A percentile compares a stretch with the other conserved stretches of the same genome.
phyloP scores from a whole-genome alignment of 1,284 basidiomycete genomes.

The Erythrobasidium hasegawianum region DNA sequence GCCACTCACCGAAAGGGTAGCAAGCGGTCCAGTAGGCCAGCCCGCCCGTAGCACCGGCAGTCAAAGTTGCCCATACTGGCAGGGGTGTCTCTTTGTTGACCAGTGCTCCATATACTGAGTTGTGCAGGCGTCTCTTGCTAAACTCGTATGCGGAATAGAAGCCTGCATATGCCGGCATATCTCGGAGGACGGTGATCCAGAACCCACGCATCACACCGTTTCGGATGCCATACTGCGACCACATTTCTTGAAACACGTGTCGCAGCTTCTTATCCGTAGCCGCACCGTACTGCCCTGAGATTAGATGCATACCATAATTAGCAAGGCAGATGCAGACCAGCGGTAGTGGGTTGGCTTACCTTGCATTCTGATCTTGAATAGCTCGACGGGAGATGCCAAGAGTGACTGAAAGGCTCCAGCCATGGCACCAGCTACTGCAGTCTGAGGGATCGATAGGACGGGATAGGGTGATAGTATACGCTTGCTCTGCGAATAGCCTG shows the following conservation, averaged over 20 bases:
- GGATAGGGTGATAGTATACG: conserved; percentile 83
- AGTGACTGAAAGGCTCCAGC: conserved; percentile 86
- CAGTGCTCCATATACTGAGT: conserved; percentile 55
- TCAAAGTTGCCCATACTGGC: conserved; percentile 83
- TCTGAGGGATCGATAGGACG: conserved; percentile 71
- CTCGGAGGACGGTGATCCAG: conserved; percentile 91
- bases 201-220: conserved; percentile 93
- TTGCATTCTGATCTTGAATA: conserved; percentile 51
- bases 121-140: conserved; percentile 70
- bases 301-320: no score
- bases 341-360: no score
- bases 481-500: conserved; percentile 72
- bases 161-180: conserved; percentile 85
- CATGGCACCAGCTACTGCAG: conserved; percentile 78
- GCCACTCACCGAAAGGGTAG: conserved; percentile 69
- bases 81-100: conserved; percentile 52
- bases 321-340: no score
- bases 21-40: conserved; percentile 90
- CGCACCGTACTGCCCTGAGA: conserved; percentile 49
- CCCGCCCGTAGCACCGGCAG: conserved; percentile 82
- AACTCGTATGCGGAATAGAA: conserved; percentile 80
- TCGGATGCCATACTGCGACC: conserved; percentile 73
- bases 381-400: conserved; percentile 71
- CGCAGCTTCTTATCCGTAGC: conserved; percentile 70
- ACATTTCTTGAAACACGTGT: conserved; percentile 72